Evolutionary conservation across 768 basidiomycete genomes (phyloP).

Genomic region (Termitomyces sp.): DNA sequence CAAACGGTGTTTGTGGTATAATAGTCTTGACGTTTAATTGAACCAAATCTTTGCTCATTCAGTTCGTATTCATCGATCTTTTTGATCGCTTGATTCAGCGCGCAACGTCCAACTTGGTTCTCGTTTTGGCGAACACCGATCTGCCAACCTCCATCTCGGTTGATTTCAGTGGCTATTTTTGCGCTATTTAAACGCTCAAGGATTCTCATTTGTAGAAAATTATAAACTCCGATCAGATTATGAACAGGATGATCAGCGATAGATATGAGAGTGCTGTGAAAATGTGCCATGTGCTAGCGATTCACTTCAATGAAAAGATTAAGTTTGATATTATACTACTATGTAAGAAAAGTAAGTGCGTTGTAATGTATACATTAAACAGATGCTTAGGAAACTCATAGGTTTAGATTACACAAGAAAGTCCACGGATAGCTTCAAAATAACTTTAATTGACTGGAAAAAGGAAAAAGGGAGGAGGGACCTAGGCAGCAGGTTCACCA

Average conservation of each 20-base stretch:
- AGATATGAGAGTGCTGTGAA: no score
- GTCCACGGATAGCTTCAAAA: neutral
- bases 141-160: neutral
- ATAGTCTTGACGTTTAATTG: slow-evolving; percentile 13
- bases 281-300: no score
- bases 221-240: neutral
- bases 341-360: neutral
- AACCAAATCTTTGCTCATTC: slow-evolving; percentile 1
- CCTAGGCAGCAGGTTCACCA: neutral
- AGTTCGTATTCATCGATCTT: neutral
- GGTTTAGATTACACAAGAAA: neutral
- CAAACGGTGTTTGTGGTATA: slow-evolving; percentile 8
- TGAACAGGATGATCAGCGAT: neutral
- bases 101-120: neutral
- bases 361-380: neutral
- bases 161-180: no score
- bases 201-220: neutral
- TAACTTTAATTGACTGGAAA: neutral
- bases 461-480: neutral
- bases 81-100: neutral
- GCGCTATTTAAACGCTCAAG: neutral
- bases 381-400: neutral
- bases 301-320: no score
- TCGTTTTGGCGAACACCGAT: neutral
- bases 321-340: neutral